Evolutionary conservation across 495 filamentous ascomycete genomes (phyloP).

Genomic region (Neurospora cerealis): DNA sequence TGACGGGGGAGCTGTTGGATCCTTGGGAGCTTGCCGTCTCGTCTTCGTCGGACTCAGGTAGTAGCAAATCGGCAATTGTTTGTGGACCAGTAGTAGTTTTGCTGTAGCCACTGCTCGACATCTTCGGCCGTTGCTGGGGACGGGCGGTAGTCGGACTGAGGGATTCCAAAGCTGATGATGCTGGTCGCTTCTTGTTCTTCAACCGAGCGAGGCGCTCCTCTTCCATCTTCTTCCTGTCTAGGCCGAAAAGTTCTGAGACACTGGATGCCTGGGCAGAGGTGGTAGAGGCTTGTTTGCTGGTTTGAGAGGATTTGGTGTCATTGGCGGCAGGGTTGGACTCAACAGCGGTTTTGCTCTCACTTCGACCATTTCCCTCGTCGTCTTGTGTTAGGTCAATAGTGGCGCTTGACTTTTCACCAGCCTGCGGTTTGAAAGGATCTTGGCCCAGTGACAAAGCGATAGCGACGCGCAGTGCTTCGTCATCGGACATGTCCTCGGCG

Average conservation of each 20-base stretch:
- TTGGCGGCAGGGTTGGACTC: neutral
- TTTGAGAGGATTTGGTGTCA: neutral
- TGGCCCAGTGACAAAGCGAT: constrained; percentile 34
- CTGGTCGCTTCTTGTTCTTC: constrained; percentile 43
- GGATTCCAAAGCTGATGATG: constrained; percentile 10
- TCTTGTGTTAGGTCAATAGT: constrained; percentile 13
- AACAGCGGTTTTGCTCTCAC: neutral
- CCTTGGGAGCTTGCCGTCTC: neutral
- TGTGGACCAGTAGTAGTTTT: neutral
- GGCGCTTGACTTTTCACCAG: neutral
- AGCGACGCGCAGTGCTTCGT: constrained; percentile 34
- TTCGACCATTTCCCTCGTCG: constrained; percentile 7
- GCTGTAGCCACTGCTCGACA: neutral
- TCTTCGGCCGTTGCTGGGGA: constrained; percentile 19
- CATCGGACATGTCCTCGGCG: constrained; percentile 23
- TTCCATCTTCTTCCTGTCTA: constrained; percentile 80
- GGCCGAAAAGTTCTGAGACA: constrained; percentile 25
- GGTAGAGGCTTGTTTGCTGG: neutral
- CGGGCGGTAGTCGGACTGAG: neutral
- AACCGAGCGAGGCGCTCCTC: constrained; percentile 65
- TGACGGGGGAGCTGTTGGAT: neutral
- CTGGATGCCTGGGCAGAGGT: neutral
- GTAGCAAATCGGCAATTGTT: neutral
- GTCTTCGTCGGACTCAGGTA: neutral
- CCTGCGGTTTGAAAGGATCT: constrained; percentile 9